These are phyloP conservation scores for Phytophthora agathidicida DNA, from an alignment of 352 stramenopile species.

Conservation along the genomic window DNA sequence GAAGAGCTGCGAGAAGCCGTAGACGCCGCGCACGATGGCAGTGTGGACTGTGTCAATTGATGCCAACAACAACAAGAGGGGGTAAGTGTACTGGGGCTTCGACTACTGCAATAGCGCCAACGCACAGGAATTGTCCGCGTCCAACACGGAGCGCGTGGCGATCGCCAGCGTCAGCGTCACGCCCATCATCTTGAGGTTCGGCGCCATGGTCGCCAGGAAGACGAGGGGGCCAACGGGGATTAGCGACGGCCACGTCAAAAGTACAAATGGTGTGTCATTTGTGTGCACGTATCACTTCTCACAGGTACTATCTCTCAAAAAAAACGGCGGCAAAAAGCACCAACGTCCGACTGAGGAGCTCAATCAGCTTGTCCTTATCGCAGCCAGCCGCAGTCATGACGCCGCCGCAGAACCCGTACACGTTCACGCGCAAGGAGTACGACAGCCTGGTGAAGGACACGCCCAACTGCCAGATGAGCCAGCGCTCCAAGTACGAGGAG, in stretches of 20 bases:
- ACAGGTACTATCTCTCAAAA: not conserved
- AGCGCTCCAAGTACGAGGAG: slow-evolving; percentile 87
- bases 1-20: slow-evolving; percentile 69
- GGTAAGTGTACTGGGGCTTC: not conserved
- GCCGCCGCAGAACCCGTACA: slow-evolving; percentile 59
- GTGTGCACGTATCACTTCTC: slow-evolving; percentile 2
- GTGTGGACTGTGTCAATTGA: slow-evolving; percentile 79
- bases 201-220: slow-evolving; percentile 49
- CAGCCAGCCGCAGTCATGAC: slow-evolving; percentile 6
- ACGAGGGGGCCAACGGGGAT: no score
- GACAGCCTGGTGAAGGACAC: slow-evolving; percentile 54
- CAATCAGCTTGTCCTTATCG: no score
- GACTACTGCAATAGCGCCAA: not conserved
- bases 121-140: slow-evolving; percentile 64
- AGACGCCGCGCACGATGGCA: slow-evolving; percentile 55
- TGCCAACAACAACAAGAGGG: slow-evolving; percentile 1
- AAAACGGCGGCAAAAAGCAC: slow-evolving; percentile 10
- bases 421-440: slow-evolving; percentile 78
- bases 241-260: slow-evolving; percentile 20
- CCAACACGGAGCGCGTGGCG: slow-evolving; percentile 68
- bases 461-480: slow-evolving; percentile 52
- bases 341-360: not conserved
- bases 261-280: slow-evolving; percentile 3
- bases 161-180: slow-evolving; percentile 69
- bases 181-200: slow-evolving; percentile 83